phyloP scores from a whole-genome alignment of 2,329 filamentous ascomycete genomes.

The Aureobasidium sp. region DNA sequence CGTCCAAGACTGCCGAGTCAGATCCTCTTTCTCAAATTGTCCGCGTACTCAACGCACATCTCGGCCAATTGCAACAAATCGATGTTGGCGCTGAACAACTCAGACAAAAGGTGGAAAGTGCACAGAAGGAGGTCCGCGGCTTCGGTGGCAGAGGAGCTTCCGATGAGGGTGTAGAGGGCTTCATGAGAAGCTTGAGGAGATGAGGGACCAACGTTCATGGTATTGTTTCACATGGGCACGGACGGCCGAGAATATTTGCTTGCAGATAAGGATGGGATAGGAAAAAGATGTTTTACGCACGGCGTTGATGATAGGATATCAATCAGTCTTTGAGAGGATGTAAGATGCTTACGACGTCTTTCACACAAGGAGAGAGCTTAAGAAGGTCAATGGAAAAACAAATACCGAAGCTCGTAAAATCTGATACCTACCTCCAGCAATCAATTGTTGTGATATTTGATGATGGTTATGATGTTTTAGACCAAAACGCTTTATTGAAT shows the following conservation, averaged over 20 bases:
- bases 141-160: conserved; percentile 43
- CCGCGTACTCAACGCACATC: conserved; percentile 85
- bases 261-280: background rate
- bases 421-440: too few relatives aligned
- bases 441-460: too few relatives aligned
- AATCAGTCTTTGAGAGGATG: background rate
- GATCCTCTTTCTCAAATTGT: conserved; percentile 85
- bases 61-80: conserved; percentile 88
- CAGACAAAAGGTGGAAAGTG: conserved; percentile 72
- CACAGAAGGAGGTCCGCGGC: conserved; percentile 67
- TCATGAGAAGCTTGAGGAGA: conserved; percentile 64
- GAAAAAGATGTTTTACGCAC: background rate
- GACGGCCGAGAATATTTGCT: background rate
- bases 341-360: background rate
- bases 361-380: background rate
- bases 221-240: background rate
- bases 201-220: background rate
- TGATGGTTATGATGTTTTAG: too few relatives aligned
- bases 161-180: conserved; percentile 73
- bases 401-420: background rate
- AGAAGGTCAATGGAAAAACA: background rate
- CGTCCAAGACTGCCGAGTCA: conserved; percentile 51
- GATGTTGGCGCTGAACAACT: conserved; percentile 75
- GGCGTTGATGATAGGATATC: conserved; percentile 4
- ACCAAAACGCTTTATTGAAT: too few relatives aligned